These are phyloP conservation scores for Lizanozyma gosingica DNA, from an alignment of 1,139 yeast genomes.

Conservation along the genomic window DNA sequence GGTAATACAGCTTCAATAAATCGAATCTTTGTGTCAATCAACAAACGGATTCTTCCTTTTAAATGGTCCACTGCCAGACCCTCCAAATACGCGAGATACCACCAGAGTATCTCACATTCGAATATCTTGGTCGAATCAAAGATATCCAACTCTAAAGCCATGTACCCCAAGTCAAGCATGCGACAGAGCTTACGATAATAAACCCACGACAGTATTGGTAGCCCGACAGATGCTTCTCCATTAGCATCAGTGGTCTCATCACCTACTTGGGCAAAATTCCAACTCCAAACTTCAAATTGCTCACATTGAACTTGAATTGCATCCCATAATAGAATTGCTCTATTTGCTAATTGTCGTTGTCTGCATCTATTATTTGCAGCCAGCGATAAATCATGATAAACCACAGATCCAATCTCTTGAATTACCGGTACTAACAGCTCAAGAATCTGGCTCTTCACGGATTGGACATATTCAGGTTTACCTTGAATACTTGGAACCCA, in stretches of 20 bases:
- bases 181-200: background rate
- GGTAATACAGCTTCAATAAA: slow-evolving; percentile 25
- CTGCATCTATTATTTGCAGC: slow-evolving; percentile 72
- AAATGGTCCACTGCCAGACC: slow-evolving; percentile 42
- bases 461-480: slow-evolving; percentile 5
- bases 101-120: slow-evolving; percentile 12
- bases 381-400: slow-evolving; percentile 48
- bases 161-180: background rate
- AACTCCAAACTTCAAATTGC: slow-evolving; percentile 36
- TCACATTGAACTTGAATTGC: slow-evolving; percentile 67
- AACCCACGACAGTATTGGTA: slow-evolving; percentile 13
- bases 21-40: slow-evolving; percentile 27
- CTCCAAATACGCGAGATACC: slow-evolving; percentile 53
- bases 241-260: slow-evolving; percentile 19
- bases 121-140: background rate
- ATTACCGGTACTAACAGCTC: slow-evolving; percentile 12
- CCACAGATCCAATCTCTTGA: slow-evolving; percentile 34
- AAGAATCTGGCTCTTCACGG: slow-evolving; percentile 7
- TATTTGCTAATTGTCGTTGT: slow-evolving; percentile 64
- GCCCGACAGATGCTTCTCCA: slow-evolving; percentile 13
- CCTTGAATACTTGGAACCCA: slow-evolving; percentile 15
- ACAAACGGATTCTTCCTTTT: slow-evolving; percentile 30
- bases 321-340: slow-evolving; percentile 60
- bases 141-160: background rate
- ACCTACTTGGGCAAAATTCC: slow-evolving; percentile 22